Conservation (phyloP, 2,329 filamentous ascomycete genomes). For the Colletotrichum gloeosporioides region DNA sequence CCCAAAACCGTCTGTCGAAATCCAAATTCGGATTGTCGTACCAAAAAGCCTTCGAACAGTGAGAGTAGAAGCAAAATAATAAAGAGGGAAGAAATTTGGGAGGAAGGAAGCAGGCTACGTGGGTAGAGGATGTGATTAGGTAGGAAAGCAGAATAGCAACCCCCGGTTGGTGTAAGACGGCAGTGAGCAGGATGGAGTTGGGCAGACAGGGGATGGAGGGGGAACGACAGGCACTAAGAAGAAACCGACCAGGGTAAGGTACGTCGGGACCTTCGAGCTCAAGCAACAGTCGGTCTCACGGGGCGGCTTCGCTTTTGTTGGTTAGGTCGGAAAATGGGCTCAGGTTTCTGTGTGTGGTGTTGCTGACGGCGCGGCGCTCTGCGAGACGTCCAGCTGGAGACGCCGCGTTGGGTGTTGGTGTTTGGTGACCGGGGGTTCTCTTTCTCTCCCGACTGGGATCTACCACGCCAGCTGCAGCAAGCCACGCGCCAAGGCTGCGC, state of each 20-base stretch:
- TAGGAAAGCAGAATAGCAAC: not conserved
- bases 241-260: not conserved
- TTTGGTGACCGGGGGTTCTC: not conserved
- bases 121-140: not conserved
- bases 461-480: slow-evolving; percentile 15
- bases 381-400: slow-evolving; percentile 2
- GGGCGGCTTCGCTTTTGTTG: slow-evolving; percentile 13
- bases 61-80: not conserved
- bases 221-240: not conserved
- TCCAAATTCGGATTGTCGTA: not conserved
- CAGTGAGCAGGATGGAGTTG: not conserved
- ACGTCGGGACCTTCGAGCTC: not conserved
- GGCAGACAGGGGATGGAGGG: not conserved
- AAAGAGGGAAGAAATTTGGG: not conserved
- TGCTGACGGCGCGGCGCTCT: not conserved
- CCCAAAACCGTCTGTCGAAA: not conserved
- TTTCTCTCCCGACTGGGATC: not conserved
- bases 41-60: not conserved
- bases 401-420: not conserved
- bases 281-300: not conserved
- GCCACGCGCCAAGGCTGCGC: slow-evolving; percentile 15
- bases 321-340: not conserved
- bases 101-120: not conserved
- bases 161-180: not conserved
- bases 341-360: not conserved